Evolutionary conservation across 345 rosid species (phyloP), one percentile per base, ranked within the genome.

Genomic region (Melaleuca alternifolia): DNA sequence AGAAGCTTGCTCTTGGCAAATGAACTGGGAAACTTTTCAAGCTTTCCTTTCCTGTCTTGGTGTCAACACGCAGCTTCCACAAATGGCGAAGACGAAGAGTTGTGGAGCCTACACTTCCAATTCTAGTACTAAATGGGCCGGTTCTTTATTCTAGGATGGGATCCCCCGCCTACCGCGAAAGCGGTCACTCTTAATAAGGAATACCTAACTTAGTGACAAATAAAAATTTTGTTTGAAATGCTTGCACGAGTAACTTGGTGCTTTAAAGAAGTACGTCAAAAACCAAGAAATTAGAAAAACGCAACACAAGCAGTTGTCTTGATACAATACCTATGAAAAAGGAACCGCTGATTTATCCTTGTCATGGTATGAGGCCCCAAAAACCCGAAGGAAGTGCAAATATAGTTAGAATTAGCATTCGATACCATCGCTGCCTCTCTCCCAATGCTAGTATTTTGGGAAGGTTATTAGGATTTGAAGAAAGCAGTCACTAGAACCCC

Each of bases 211-310:
- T 4, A 41, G 4, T 41, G 41, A 2, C 41, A 41, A 41, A 41
- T 41, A 4, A 41, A 5, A 71, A 33, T 12, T 20, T 71, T 1
- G 1, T 0, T 3, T 3, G 33, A n/a, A n/a, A n/a, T 16, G 4
- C 71, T 59, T 59, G 33, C 33, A 51, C 53, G 16, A 51, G 3
- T 4, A 41, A 41, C 41, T 41, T 4, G 4, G 26, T 21, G 59
- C 16, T 54, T 9, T 7, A 9, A 54, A 9, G 24, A 7, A 21
- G 9, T 8, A 11, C 18, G 59, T 21, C 11, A 21, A 8, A 21
- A 21, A 21, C 26, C 59, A 21, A 8, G 26, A 23, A 54, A 54
- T 21, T 7, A 54, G 11, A 8, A 33, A 65, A 33, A 46, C 8
- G 46, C 7, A 16, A 33, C 1, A 5, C 41, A 14, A 65, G 77